Conservation (phyloP, 176 grass and related monocot genomes). For the Aegilops sharonensis region DNA sequence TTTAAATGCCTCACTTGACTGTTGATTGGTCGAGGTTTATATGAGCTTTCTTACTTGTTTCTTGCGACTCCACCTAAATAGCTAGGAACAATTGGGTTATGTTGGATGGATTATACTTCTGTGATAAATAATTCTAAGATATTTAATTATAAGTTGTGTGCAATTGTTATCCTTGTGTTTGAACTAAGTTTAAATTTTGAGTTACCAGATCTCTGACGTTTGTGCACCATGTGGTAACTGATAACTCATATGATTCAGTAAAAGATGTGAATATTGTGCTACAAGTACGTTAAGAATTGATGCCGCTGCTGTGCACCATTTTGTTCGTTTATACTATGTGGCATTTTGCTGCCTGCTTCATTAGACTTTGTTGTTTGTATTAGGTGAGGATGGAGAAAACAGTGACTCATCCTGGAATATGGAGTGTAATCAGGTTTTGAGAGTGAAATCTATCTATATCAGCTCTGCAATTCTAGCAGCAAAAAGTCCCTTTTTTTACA, state of each 20-base stretch:
- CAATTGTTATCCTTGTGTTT: not conserved
- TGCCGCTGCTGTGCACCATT: not conserved
- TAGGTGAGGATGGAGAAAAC: conserved; percentile 79
- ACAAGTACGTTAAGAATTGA: conserved; percentile 4
- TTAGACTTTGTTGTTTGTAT: conserved; percentile 2
- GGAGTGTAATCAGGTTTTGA: conserved; percentile 66
- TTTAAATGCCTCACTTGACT: not conserved
- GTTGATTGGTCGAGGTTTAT: conserved; percentile 6
- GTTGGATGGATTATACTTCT: not conserved
- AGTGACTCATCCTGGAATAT: conserved; percentile 65
- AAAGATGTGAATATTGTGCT: conserved; percentile 7
- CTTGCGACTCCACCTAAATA: not conserved
- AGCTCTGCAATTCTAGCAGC: conserved; percentile 98
- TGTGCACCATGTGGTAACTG: not conserved
- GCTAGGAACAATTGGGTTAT: not conserved
- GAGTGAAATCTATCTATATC: conserved; percentile 86
- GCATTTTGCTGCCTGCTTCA: not conserved
- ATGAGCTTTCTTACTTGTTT: not conserved
- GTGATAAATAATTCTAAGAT: not conserved
- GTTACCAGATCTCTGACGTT: not conserved
- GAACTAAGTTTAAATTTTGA: not conserved
- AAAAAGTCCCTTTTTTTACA: conserved; percentile 99
- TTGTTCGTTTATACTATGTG: conserved; percentile 24
- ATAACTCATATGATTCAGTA: not conserved
- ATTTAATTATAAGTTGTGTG: not conserved